A percentile compares a stretch with the other conserved stretches of the same genome.
Evolutionary conservation across 768 basidiomycete species (phyloP).

Genomic region (Mrakia frigida): DNA sequence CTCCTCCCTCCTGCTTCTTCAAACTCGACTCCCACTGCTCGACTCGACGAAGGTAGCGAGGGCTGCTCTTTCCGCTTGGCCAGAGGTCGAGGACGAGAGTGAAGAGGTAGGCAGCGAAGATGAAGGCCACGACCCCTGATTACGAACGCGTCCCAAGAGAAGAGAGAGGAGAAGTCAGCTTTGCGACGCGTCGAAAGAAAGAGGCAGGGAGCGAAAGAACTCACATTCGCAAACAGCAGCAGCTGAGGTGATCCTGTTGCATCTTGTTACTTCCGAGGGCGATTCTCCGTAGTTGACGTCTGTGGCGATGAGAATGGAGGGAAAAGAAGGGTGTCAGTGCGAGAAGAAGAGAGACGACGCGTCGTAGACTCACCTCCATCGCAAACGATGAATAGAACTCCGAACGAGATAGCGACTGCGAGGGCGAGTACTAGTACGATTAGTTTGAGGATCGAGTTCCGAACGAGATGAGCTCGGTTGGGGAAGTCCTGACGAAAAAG

Average conservation of each 20-base stretch:
- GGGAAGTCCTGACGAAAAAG: conserved; percentile 39
- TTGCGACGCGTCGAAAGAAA: background rate
- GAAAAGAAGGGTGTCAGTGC: too few relatives aligned
- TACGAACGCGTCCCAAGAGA: too few relatives aligned
- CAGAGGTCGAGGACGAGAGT: conserved; percentile 46
- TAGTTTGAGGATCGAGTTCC: conserved; percentile 46
- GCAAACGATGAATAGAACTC: conserved; percentile 37
- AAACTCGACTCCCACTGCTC: conserved; percentile 2
- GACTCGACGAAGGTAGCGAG: conserved; percentile 18
- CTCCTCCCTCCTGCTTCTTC: too few relatives aligned
- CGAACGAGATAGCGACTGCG: conserved; percentile 44
- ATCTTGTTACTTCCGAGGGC: conserved; percentile 14
- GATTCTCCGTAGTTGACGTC: conserved; percentile 11
- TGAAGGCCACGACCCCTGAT: conserved; percentile 38
- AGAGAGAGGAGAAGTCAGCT: background rate
- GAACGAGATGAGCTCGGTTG: conserved; percentile 40
- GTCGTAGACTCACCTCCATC: background rate
- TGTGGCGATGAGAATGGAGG: background rate
- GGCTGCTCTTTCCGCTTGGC: conserved; percentile 40
- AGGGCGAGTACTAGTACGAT: conserved; percentile 44
- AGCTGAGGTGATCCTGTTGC: conserved; percentile 41
- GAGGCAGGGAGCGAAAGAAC: background rate
- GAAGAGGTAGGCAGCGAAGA: conserved; percentile 43
- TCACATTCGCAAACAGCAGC: conserved; percentile 44
- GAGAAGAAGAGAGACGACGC: too few relatives aligned